Percentiles rank a stretch among this genome's conserved stretches.
Conservation (phyloP, 2,329 filamentous ascomycete genomes). For the Paraconiothyrium sp. region DNA sequence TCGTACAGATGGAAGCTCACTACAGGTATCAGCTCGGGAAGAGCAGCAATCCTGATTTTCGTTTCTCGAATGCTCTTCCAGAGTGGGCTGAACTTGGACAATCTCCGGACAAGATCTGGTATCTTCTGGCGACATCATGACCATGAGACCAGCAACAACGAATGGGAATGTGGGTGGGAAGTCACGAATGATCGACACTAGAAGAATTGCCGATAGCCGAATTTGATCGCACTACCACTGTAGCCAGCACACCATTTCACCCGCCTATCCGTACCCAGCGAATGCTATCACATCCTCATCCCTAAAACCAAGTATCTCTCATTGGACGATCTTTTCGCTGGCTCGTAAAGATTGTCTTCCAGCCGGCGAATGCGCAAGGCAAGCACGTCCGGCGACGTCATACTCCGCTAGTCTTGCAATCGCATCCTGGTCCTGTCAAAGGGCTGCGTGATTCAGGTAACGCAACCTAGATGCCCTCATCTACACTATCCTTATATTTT, state of each 20-base stretch:
- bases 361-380: not conserved
- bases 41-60: not conserved
- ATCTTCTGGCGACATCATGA: not conserved
- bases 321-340: not conserved
- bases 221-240: not conserved
- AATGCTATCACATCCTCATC: not conserved
- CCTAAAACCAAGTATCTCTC: not conserved
- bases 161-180: not conserved
- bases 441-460: not conserved
- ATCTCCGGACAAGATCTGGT: no score
- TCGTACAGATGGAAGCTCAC: not conserved
- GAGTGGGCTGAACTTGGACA: no score
- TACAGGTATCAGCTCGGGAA: not conserved
- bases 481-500: not conserved
- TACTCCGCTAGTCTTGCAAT: not conserved
- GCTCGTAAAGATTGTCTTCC: not conserved
- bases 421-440: not conserved
- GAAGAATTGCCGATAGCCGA: constrained; percentile 10
- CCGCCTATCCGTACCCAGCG: constrained; percentile 8
- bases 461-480: not conserved
- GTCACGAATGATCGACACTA: not conserved
- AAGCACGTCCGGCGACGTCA: constrained; percentile 6
- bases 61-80: no score
- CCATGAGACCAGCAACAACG: not conserved
- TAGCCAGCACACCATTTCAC: constrained; percentile 4